Evolutionary conservation across 192 early-diverging fungal genomes (phyloP).

Genomic region (Dissophora globulifera): DNA sequence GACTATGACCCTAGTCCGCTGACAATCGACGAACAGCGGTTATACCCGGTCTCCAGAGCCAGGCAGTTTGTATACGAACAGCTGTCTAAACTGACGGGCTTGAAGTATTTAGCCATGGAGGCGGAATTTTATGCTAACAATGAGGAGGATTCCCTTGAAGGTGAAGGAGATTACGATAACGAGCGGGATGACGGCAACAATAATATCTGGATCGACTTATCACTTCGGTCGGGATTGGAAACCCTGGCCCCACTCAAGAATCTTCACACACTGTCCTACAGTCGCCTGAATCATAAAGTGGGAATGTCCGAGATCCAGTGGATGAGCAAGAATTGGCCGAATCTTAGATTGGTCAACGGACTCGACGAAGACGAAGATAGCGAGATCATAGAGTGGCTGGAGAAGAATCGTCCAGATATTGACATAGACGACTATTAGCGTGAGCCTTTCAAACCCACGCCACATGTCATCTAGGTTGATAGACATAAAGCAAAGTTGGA

Average conservation of each 20-base stretch:
- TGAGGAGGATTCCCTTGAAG: neutral
- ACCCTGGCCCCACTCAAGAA: conserved; percentile 12
- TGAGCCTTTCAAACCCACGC: too few species aligned
- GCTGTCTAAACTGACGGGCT: conserved; percentile 14
- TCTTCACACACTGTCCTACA: conserved; percentile 5
- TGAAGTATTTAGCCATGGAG: conserved; percentile 17
- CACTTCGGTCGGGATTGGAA: conserved; percentile 20
- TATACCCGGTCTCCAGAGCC: conserved; percentile 18
- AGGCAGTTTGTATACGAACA: conserved; percentile 37
- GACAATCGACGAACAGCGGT: conserved; percentile 2
- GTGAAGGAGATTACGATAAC: neutral
- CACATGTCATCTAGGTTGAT: too few species aligned
- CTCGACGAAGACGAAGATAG: conserved; percentile 22
- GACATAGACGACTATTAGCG: conserved; percentile 7
- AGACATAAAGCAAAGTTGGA: too few species aligned
- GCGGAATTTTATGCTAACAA: neutral
- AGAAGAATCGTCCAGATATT: conserved; percentile 14
- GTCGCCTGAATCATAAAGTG: conserved; percentile 7
- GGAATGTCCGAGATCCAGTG: conserved; percentile 19
- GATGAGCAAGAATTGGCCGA: conserved; percentile 33
- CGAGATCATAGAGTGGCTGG: conserved; percentile 13
- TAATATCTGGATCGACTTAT: conserved; percentile 24
- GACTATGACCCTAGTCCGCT: conserved; percentile 11
- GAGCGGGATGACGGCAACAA: conserved; percentile 4
- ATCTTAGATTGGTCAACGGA: conserved; percentile 11